Base-by-base conservation (phyloP, 768 basidiomycete species). In the Russula brevipes region DNA sequence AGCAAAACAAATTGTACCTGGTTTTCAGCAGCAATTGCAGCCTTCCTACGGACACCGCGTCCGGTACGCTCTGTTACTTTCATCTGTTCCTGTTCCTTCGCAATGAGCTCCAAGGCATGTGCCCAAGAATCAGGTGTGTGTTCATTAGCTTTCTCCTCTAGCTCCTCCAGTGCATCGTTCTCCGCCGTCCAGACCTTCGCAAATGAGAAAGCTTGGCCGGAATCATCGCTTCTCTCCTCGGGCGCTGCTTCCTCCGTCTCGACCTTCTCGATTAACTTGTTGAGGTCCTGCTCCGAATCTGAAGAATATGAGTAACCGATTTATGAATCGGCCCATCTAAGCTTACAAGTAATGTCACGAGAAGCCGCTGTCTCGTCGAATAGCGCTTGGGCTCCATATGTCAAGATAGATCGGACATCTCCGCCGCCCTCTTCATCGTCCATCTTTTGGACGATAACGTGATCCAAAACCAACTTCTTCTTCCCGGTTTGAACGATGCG, bases 371-470 rank as follows among this genome's bases (percentile, higher is more conserved):
- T 82, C 41, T 83, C 82, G 46, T 89, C 85, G 70, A 97, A 95
- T 10, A 98, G 78, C 0, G 88, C 85, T 73, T 88, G 84, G 11
- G 94, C 94, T 31, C 95, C 95, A 68, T 87, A 92, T 11, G 90
- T 88, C 16, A 98, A 81, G 64, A 97, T 93, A 2, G 89, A 91
- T 70, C 88, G 84, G n/a, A 98, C 80, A 68, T 89, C 89, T 50
- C 85, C 79, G 8, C 78, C 83, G 41, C 85, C 85, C 50, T 89
- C 90, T 53, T 82, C 83, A 59, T 92, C 89, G 66, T 94, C 91
- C 88, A 96, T 94, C 72, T 92, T 93, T 75, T 97, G 91, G 24
- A 98, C 95, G 67, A 98, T 95, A 16, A 98, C 79, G 76, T 98
- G 95, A 69, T 98, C 94, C 9, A 98, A 79, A 14, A 93, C 88